A percentile compares a stretch with the other conserved stretches of the same genome.
Evolutionary conservation across 305 asterid species (phyloP).

Genomic region (Fraxinus albicans): DNA sequence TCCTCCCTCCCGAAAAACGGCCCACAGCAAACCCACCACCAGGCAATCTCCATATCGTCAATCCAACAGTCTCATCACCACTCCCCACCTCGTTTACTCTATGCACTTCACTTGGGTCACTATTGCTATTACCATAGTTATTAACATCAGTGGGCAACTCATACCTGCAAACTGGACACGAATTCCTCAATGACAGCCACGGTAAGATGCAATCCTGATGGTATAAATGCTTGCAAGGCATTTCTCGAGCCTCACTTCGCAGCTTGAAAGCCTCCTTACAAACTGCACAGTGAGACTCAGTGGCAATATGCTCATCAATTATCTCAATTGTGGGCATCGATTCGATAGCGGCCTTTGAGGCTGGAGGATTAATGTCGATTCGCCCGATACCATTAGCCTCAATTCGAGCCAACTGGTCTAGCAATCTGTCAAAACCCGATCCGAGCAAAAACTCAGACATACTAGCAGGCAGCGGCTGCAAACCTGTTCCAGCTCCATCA

Average conservation of each 20-base stretch:
- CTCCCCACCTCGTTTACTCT: no score
- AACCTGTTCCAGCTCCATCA: slow-evolving; percentile 82
- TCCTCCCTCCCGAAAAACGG: no score
- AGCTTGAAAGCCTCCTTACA: slow-evolving; percentile 82
- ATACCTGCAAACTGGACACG: slow-evolving; percentile 41
- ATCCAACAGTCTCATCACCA: no score
- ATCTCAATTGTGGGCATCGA: slow-evolving; percentile 73
- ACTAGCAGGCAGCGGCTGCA: slow-evolving; percentile 70
- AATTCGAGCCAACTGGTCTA: slow-evolving; percentile 75
- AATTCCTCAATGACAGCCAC: slow-evolving; percentile 72
- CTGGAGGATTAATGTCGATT: slow-evolving; percentile 70
- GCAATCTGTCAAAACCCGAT: slow-evolving; percentile 81
- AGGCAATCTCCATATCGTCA: no score
- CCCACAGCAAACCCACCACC: no score
- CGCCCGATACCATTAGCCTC: slow-evolving; percentile 78
- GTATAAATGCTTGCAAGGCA: slow-evolving; percentile 91
- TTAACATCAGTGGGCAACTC: slow-evolving; percentile 45
- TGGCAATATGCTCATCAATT: slow-evolving; percentile 38
- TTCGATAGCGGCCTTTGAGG: slow-evolving; percentile 82
- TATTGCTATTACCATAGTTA: slow-evolving; percentile 6
- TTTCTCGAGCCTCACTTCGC: slow-evolving; percentile 66
- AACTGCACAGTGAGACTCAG: slow-evolving; percentile 78
- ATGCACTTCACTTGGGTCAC: slow-evolving; percentile 16
- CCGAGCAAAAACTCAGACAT: slow-evolving; percentile 91
- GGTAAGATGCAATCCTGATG: slow-evolving; percentile 85